Conservation (phyloP, 1,139 yeast species). For the Suhomyces terraborum region DNA sequence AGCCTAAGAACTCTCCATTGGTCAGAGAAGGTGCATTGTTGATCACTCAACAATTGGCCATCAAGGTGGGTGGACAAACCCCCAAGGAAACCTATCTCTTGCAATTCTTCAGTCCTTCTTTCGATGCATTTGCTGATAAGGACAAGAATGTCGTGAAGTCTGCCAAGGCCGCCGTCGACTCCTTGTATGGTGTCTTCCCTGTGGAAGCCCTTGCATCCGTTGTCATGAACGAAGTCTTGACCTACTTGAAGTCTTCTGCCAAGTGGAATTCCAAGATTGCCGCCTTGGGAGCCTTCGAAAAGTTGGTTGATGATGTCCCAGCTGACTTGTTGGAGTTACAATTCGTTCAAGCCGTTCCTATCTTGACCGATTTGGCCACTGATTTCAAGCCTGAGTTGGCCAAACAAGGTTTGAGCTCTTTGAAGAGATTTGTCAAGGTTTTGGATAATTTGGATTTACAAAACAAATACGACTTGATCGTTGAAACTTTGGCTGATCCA, state of each 20-base stretch:
- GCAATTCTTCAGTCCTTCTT: constrained; percentile 56
- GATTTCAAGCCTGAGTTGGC: constrained; percentile 97
- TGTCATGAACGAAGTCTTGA: constrained; percentile 60
- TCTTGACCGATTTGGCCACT: constrained; percentile 84
- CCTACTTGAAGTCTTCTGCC: constrained; percentile 75
- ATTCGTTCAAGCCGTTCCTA: constrained; percentile 79
- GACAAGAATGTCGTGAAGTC: constrained; percentile 84
- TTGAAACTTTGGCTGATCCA: constrained; percentile 88
- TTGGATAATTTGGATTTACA: constrained; percentile 91
- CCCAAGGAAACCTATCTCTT: constrained; percentile 77
- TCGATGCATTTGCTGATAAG: constrained; percentile 77
- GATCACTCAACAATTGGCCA: constrained; percentile 67
- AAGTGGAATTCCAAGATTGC: constrained; percentile 93
- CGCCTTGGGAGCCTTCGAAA: constrained; percentile 72
- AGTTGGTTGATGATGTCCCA: constrained; percentile 76
- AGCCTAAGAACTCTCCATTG: constrained; percentile 71
- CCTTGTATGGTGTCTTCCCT: constrained; percentile 69
- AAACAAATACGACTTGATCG: constrained; percentile 82
- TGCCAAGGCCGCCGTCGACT: constrained; percentile 69
- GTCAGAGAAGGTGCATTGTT: constrained; percentile 76
- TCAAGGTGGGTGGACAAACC: constrained; percentile 63
- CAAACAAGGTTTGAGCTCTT: constrained; percentile 72
- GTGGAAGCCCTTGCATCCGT: constrained; percentile 77
- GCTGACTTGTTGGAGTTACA: constrained; percentile 81
- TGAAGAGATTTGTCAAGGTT: constrained; percentile 72